Evolutionary conservation across 2,329 filamentous ascomycete genomes (phyloP), one percentile per base, ranked within the genome.

Genomic region (Apiospora malaysiana): DNA sequence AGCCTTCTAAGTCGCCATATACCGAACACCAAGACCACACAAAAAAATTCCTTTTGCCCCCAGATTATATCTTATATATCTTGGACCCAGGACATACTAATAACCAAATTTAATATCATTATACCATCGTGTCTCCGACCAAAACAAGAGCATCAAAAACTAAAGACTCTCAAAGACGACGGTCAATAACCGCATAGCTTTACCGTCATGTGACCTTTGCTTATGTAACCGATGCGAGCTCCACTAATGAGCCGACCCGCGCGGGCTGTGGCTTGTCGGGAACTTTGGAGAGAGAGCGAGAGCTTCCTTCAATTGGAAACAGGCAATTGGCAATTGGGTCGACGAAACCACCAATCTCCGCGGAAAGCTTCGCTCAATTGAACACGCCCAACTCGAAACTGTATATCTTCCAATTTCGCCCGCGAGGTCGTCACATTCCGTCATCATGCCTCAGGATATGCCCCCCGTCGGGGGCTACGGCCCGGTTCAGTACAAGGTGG

Each of bases 371-470:
- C 6, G 32, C 25, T 51, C 67, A 68, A 68, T 68, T 56, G n/a
- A 49, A 49, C 46, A 23, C 67, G 16, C 51, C 32, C 25, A 69
- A 66, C 59, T 7, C 47, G 18, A 66, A 21, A 23, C 21, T 21
- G 18, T 23, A 67, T 66, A 32, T 16, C n/a, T 59, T 21, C 27
- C 37, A 16, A 7, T 40, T 32, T 63, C 56, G 40, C 70, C 68
- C 71, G 46, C 23, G 32, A 66, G 45, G 51, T n/a, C 23, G 32
- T 32, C 32, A 32, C 67, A 51, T 21, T 47, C 43, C 43, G 69
- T 82, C 87, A 91, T 75, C 80, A 98, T 98, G 95, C 91, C 93
- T 87, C 95, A 98, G 89, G 96, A 99, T 88, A 94, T 99, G 90
- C 96, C 96, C 86, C 96, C 96, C 78, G 83, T 85, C 80, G 96